These are phyloP conservation scores for Coniella lustricola DNA, from an alignment of 2,329 filamentous ascomycete genomes.

Conservation along the genomic window DNA sequence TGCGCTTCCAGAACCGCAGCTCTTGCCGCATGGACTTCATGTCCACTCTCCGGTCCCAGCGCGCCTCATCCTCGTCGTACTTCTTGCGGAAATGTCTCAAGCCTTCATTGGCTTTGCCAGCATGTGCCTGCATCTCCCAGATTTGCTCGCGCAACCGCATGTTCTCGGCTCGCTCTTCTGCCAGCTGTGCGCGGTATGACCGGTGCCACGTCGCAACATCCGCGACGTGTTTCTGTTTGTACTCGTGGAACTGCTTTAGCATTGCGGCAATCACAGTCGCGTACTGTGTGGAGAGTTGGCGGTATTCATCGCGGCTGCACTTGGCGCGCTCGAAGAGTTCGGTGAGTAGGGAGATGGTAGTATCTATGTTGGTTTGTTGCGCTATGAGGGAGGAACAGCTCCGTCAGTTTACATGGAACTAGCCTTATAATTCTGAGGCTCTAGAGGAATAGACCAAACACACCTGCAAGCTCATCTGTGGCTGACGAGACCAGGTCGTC, in stretches of 20 bases:
- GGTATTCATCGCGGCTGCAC: slow-evolving; percentile 54
- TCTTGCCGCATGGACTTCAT: slow-evolving; percentile 49
- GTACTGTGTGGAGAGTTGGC: slow-evolving; percentile 49
- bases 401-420: slow-evolving; percentile 1
- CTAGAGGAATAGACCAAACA: slow-evolving; percentile 3
- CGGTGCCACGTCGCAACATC: slow-evolving; percentile 60
- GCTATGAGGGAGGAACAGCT: slow-evolving; percentile 29
- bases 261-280: slow-evolving; percentile 50
- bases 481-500: slow-evolving; percentile 51
- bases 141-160: slow-evolving; percentile 56
- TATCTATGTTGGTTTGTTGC: slow-evolving; percentile 54
- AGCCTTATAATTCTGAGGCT: background rate
- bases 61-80: slow-evolving; percentile 48
- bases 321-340: slow-evolving; percentile 57
- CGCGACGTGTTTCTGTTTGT: slow-evolving; percentile 55
- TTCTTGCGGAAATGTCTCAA: slow-evolving; percentile 50
- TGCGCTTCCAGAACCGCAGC: slow-evolving; percentile 58
- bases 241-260: slow-evolving; percentile 58
- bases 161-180: slow-evolving; percentile 59
- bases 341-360: slow-evolving; percentile 52
- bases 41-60: slow-evolving; percentile 47
- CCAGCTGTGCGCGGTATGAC: slow-evolving; percentile 58
- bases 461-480: slow-evolving; percentile 51
- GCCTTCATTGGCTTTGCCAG: slow-evolving; percentile 49
- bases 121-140: slow-evolving; percentile 58